These are phyloP conservation scores for Tulasnella sp. DNA, from an alignment of 768 basidiomycete genomes.

Conservation along the genomic window DNA sequence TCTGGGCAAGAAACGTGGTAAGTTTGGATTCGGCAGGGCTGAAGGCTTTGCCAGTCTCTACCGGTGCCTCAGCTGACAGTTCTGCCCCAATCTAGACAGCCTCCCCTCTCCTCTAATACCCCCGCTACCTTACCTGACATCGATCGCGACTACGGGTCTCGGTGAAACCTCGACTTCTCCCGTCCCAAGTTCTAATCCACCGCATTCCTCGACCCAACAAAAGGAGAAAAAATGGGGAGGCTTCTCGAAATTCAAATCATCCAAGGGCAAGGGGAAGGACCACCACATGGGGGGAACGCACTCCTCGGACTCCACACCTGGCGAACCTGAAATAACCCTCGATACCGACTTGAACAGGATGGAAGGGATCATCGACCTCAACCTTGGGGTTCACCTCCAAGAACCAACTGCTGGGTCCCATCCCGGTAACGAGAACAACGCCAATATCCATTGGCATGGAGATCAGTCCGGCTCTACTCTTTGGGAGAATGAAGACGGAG, in stretches of 20 bases:
- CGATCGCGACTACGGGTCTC: not conserved
- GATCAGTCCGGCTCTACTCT: not conserved
- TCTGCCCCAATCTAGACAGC: conserved; percentile 4
- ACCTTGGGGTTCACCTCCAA: conserved; percentile 19
- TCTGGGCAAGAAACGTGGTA: conserved; percentile 17
- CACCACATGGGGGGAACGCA: not conserved
- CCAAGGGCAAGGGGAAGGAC: conserved; percentile 12
- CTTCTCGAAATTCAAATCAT: not conserved
- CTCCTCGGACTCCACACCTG: not conserved
- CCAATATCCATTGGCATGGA: not conserved
- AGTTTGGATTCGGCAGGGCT: not conserved
- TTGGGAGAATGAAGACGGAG: conserved; percentile 22
- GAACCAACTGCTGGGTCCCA: not conserved
- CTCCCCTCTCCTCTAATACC: conserved; percentile 4
- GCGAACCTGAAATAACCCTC: conserved; percentile 41
- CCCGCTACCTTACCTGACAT: conserved; percentile 10
- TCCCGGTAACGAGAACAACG: not conserved
- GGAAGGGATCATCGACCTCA: conserved; percentile 72
- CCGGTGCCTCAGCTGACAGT: not conserved
- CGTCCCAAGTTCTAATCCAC: not conserved
- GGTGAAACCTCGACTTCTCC: not conserved
- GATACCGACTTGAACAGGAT: conserved; percentile 71
- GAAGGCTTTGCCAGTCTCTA: conserved; percentile 12
- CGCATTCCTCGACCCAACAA: conserved; percentile 12
- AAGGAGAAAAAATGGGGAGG: conserved; percentile 14